Conservation (phyloP, 768 basidiomycete species). For the Leccinum subtestaceum region DNA sequence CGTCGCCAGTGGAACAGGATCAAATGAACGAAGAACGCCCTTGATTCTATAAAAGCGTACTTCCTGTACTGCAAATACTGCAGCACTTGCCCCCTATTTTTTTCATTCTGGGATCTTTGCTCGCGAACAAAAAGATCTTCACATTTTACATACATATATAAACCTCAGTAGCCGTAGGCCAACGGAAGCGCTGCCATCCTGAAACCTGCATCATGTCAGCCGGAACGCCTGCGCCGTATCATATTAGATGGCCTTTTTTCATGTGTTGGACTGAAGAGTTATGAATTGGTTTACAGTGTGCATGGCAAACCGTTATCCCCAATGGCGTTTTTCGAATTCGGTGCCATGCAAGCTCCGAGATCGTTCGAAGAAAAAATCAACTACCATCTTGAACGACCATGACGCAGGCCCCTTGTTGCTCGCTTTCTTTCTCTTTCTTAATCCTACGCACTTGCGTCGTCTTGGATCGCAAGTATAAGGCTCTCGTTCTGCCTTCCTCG, state of each 20-base stretch:
- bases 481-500: constrained; percentile 72
- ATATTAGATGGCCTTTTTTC: not conserved
- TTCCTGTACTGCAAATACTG: not conserved
- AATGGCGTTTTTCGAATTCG: not conserved
- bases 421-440: too few species aligned
- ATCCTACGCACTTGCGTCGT: constrained; percentile 35
- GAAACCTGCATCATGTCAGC: not conserved
- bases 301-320: not conserved
- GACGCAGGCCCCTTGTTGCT: too few species aligned
- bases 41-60: not conserved
- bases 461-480: constrained; percentile 62
- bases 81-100: not conserved
- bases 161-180: not conserved
- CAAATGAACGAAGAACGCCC: not conserved
- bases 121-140: not conserved
- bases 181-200: constrained; percentile 1
- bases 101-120: not conserved
- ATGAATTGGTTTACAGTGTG: not conserved
- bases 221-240: not conserved
- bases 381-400: constrained; percentile 24
- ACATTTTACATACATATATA: not conserved
- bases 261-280: not conserved
- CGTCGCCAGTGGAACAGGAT: not conserved
- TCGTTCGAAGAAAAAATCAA: not conserved
- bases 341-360: not conserved